These are phyloP conservation scores for Amanita rimosa DNA, from an alignment of 768 basidiomycete species.

Conservation along the genomic window DNA sequence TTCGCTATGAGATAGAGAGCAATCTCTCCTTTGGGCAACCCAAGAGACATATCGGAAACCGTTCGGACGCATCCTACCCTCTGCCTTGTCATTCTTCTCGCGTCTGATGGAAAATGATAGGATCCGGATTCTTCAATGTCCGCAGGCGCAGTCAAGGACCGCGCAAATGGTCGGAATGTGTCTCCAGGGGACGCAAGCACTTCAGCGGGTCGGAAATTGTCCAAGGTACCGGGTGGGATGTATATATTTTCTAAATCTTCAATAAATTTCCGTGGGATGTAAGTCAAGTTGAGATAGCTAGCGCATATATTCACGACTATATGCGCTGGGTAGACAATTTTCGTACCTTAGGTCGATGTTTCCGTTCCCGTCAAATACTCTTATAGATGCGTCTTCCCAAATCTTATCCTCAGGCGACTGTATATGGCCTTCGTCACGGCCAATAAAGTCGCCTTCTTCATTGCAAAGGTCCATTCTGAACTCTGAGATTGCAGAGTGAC, in stretches of 20 bases:
- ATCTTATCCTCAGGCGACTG: constrained; percentile 18
- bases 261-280: constrained; percentile 39
- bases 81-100: constrained; percentile 13
- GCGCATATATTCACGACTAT: constrained; percentile 6
- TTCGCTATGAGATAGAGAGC: constrained; percentile 49
- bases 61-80: constrained; percentile 21
- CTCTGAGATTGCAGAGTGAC: not conserved
- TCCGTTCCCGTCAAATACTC: constrained; percentile 33
- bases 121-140: constrained; percentile 8
- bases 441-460: constrained; percentile 11
- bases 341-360: constrained; percentile 45
- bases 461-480: constrained; percentile 10
- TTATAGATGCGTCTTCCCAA: constrained; percentile 37
- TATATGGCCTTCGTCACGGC: constrained; percentile 6
- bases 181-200: constrained; percentile 5
- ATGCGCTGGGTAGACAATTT: not conserved
- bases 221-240: constrained; percentile 25
- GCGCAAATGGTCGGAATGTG: constrained; percentile 18
- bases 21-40: constrained; percentile 36
- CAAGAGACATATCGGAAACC: constrained; percentile 20
- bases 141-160: constrained; percentile 24
- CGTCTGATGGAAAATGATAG: constrained; percentile 12
- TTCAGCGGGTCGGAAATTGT: constrained; percentile 9
- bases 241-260: constrained; percentile 34
- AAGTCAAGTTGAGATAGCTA: constrained; percentile 29